Evolutionary conservation across 2,329 filamentous ascomycete species (phyloP).

Genomic region (Penicillium sp.): DNA sequence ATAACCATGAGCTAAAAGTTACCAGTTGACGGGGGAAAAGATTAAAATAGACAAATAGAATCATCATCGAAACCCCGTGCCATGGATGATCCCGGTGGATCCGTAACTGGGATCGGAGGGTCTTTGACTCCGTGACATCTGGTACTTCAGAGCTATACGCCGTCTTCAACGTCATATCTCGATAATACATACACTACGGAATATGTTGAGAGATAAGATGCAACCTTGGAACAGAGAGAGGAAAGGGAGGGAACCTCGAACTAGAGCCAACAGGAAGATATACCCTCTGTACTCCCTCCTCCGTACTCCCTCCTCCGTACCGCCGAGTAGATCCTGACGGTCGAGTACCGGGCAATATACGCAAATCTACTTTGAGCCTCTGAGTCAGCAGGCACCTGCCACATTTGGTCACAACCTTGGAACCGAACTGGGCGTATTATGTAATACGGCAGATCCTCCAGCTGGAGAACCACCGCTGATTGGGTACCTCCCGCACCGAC

Average conservation of each 20-base stretch:
- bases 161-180: too few relatives aligned
- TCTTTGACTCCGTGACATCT: conserved; percentile 13
- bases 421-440: neutral
- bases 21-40: neutral
- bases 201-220: too few relatives aligned
- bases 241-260: too few relatives aligned
- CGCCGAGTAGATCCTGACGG: neutral
- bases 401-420: neutral
- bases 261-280: too few relatives aligned
- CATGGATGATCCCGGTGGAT: conserved; percentile 23
- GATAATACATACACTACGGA: too few relatives aligned
- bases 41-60: conserved; percentile 7
- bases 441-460: neutral
- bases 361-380: neutral
- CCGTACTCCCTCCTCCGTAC: neutral
- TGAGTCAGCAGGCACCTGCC: conserved; percentile 5
- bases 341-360: conserved; percentile 1
- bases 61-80: conserved; percentile 21
- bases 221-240: too few relatives aligned
- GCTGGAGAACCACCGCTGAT: neutral
- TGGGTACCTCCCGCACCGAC: neutral
- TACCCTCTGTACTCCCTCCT: too few relatives aligned
- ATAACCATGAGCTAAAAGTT: neutral
- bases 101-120: conserved; percentile 18
- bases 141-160: neutral